Base-by-base conservation (phyloP, 2,329 filamentous ascomycete genomes). In the Aureobasidium pullulans region DNA sequence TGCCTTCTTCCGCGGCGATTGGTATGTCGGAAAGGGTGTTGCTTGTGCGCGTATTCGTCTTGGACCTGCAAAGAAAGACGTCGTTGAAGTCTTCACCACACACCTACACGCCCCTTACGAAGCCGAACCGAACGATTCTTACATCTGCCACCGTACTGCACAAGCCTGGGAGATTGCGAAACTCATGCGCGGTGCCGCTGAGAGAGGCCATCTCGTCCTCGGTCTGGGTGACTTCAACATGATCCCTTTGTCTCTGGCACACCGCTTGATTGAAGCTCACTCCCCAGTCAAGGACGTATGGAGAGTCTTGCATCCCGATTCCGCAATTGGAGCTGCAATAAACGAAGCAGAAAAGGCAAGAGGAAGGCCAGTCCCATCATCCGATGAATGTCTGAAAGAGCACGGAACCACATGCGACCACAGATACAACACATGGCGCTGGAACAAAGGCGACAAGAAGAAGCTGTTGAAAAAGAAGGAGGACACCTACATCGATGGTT, bases 151-250 rank as follows among this genome's bases (percentile, higher is more conserved):
- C 74, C 88, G 92, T 60, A 89, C 89, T 16, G 88, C 93, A 3
- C 93, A 99, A 76, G 88, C 91, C 52, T 99, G 94, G 94, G 89
- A 96, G 71, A 89, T 96, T 60, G 83, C 92, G 57, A 96, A 96
- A 72, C 80, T 96, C 46, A 87, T 96, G 76, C 85, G 89, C 50
- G 88, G 84, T 60, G 92, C 93, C 46, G 82, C 86, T 1, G 88
- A 91, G 65, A 80, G 87, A 13, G 90, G 91, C 6, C 89, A 93
- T 70, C 79, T 97, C 32, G 91, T 92, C 54, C 77, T 97, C 44
- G 92, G 86, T 6, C 77, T 96, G 57, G 94, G 94, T 29, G 94
- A 97, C 76, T 96, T 97, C 77, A 97, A 97, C 75, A 96, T 96
- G 88, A 78, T 90, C n/a, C 94, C 94, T 0, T 75, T 87, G 42